Base-by-base conservation (phyloP, 257 asterid genomes). In the Capsicum rhomboideum region DNA sequence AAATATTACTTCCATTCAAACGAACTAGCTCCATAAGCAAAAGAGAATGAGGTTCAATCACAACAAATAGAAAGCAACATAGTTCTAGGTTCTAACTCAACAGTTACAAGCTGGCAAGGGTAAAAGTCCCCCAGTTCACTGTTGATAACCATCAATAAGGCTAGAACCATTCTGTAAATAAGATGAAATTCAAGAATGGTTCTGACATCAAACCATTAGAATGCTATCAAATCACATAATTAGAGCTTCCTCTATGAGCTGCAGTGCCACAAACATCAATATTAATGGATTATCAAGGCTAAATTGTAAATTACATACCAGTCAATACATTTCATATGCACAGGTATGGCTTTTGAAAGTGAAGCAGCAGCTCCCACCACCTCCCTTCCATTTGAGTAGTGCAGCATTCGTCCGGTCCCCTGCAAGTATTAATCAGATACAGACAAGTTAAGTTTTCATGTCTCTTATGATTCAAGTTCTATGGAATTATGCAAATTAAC, bases 241-340 rank as follows among this genome's bases (percentile, higher is more conserved):
- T 44, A 46, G 40, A 74, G 21, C 80, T 74, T 72, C 42, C 37
- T 44, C 18, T 42, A 21, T 72, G 58, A 44, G 37, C 58, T 44
- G 16, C 26, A 67, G 77, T 13, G 8, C 34, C 55, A 44, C 44
- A 44, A 74, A 21, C 6, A 26, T 46, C 7, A 46, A 58, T 44
- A 40, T 44, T 23, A 74, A 44, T 8, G 40, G 40, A 21, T 44
- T 21, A 12, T 21, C 37, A 21, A 0, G 12, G 4, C 0, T 28
- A 84, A 72, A 72, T 12, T 16, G 11, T 0, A 80, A 55, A 78
- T 40, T 34, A 17, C 92, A 40, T 91, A 96, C 99, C 98, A 96
- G 79, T 93, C 96, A 85, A 94, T 92, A 90, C 99, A 96, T 88
- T 89, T 92, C 49, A 74, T 86, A 80, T 94, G 99, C 83, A 92